Evolutionary conservation across 305 asterid species (phyloP).

Genomic region (Solanum hybrid): DNA sequence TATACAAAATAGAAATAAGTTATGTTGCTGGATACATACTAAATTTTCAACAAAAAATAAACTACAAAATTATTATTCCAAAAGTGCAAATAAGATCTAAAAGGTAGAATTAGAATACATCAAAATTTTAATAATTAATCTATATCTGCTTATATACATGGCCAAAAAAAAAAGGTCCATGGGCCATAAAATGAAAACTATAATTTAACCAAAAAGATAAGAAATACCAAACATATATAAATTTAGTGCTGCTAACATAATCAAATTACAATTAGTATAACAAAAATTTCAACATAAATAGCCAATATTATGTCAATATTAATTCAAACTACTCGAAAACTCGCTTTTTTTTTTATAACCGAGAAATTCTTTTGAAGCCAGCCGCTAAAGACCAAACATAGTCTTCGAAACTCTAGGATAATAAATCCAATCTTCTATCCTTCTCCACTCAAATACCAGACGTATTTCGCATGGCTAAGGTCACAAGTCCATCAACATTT

Average conservation of each 20-base stretch:
- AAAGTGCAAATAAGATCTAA: not conserved
- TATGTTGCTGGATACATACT: not conserved
- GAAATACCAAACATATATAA: not conserved
- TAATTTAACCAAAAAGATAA: not conserved
- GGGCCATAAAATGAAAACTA: not conserved
- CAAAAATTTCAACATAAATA: not conserved
- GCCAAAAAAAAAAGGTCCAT: not conserved
- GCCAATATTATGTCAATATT: not conserved
- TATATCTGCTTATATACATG: not conserved
- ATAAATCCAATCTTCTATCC: not conserved
- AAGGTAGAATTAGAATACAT: not conserved
- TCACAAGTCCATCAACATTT: not conserved
- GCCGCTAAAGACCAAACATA: not conserved
- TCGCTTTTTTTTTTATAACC: not conserved
- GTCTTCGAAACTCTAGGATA: not conserved
- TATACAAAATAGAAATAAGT: not conserved
- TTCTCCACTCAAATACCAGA: not conserved
- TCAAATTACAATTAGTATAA: not conserved
- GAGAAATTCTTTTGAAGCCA: not conserved
- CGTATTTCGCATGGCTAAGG: not conserved
- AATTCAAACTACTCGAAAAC: not conserved
- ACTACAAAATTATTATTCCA: not conserved
- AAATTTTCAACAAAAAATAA: not conserved
- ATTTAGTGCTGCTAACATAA: not conserved
- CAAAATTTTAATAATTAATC: not conserved